phyloP scores from a whole-genome alignment of 106 monocot species.

The Acorus calamus region DNA sequence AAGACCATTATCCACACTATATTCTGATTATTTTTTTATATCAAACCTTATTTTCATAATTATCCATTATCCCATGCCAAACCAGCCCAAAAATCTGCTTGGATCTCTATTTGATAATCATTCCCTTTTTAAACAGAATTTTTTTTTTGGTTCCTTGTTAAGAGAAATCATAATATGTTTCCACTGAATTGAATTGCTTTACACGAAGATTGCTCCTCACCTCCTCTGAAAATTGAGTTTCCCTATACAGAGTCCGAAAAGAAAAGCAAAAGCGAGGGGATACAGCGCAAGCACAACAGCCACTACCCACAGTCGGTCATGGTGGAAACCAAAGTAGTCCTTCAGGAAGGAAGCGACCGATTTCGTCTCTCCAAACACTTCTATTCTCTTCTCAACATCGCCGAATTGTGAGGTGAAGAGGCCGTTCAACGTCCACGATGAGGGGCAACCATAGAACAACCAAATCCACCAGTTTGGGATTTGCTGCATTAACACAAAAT shows the following conservation, averaged over 20 bases:
- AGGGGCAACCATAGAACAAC: slow-evolving; percentile 50
- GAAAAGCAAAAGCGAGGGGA: slow-evolving; percentile 40
- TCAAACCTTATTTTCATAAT: too few relatives aligned
- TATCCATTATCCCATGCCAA: too few relatives aligned
- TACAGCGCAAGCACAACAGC: slow-evolving; percentile 30
- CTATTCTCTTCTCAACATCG: slow-evolving; percentile 29
- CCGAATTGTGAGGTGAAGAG: slow-evolving; percentile 67
- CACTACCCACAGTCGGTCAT: slow-evolving; percentile 27
- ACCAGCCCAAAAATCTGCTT: too few relatives aligned
- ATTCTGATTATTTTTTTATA: too few relatives aligned
- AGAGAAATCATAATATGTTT: too few relatives aligned
- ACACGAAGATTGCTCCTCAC: too few relatives aligned
- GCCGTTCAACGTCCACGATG: slow-evolving; percentile 50
- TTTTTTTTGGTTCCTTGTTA: too few relatives aligned
- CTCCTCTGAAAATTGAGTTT: slow-evolving; percentile 65
- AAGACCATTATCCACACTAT: too few relatives aligned
- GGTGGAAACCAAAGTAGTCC: slow-evolving; percentile 56
- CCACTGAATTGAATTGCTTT: too few relatives aligned
- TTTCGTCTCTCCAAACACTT: slow-evolving; percentile 53
- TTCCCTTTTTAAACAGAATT: too few relatives aligned
- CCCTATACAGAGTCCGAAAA: slow-evolving; percentile 45
- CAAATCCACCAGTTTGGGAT: slow-evolving; percentile 89
- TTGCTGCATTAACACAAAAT: slow-evolving; percentile 37
- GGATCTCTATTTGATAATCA: too few relatives aligned
- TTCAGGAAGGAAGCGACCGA: slow-evolving; percentile 34